A percentile compares a stretch with the other conserved stretches of the same genome.
phyloP scores from a whole-genome alignment of 2,329 filamentous ascomycete species.

The Colletotrichum sansevieriae region DNA sequence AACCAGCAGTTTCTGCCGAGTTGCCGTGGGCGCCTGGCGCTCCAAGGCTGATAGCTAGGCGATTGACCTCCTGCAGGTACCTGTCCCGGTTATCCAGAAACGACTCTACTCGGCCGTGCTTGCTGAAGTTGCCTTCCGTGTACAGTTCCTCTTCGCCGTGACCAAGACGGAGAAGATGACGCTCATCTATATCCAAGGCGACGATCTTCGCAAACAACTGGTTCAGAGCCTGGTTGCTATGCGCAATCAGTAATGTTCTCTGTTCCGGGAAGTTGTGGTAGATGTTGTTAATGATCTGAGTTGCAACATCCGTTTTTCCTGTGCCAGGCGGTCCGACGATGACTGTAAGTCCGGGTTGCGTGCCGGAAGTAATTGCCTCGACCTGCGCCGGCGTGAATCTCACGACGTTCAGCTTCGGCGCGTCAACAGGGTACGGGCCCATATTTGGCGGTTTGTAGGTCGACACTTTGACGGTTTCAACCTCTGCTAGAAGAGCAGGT shows the following conservation, averaged over 20 bases:
- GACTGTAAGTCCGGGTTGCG: constrained; percentile 92
- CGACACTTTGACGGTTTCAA: constrained; percentile 82
- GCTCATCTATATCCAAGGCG: constrained; percentile 94
- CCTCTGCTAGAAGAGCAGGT: constrained; percentile 70
- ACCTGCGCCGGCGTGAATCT: constrained; percentile 93
- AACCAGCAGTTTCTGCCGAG: constrained; percentile 95
- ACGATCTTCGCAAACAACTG: constrained; percentile 98
- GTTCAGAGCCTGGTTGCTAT: constrained; percentile 98
- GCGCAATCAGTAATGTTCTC: constrained; percentile 90
- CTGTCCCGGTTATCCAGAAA: constrained; percentile 89
- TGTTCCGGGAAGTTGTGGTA: constrained; percentile 98
- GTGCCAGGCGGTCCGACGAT: constrained; percentile 96
- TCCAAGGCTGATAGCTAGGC: constrained; percentile 84
- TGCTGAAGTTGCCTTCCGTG: constrained; percentile 89
- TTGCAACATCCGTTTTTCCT: constrained; percentile 98
- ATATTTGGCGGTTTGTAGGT: constrained; percentile 91
- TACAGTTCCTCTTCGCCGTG: constrained; percentile 96
- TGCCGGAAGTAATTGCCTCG: constrained; percentile 92
- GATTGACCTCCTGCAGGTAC: constrained; percentile 86
- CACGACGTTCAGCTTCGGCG: constrained; percentile 83
- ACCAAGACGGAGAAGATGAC: constrained; percentile 90
- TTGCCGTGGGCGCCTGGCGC: constrained; percentile 95
- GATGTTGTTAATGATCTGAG: constrained; percentile 98
- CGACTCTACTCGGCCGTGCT: constrained; percentile 93
- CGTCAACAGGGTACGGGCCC: constrained; percentile 89